Conservation (phyloP, 2,329 filamentous ascomycete species). For the Ceratocystis destructans region DNA sequence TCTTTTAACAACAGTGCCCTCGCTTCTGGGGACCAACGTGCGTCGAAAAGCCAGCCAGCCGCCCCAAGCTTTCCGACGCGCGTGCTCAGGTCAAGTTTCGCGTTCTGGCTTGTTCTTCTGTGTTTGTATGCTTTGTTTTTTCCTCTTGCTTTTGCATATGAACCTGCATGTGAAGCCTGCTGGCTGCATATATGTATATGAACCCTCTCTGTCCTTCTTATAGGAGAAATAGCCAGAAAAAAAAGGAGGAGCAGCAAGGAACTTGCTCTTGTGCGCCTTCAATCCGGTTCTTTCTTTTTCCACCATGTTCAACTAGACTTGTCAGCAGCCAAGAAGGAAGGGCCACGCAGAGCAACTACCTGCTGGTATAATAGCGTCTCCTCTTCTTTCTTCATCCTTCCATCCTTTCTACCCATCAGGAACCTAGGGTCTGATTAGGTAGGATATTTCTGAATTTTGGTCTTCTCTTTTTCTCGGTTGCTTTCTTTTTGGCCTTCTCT, state of each 20-base stretch:
- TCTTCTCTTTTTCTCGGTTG: not conserved
- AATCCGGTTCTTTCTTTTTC: slow-evolving; percentile 5
- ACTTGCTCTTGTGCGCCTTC: not conserved
- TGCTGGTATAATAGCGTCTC: not conserved
- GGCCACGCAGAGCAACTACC: not conserved
- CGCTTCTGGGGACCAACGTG: not conserved
- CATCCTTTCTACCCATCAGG: not conserved
- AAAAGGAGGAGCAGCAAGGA: not conserved
- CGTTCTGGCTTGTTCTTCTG: not conserved
- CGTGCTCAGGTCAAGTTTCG: not conserved
- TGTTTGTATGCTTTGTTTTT: not conserved
- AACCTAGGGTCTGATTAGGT: slow-evolving; percentile 1
- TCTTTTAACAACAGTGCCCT: not conserved
- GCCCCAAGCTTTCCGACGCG: not conserved
- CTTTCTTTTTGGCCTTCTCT: not conserved
- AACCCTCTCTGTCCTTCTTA: not conserved
- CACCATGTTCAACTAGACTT: slow-evolving; percentile 2
- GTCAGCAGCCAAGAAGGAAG: not conserved
- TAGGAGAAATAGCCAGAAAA: not conserved
- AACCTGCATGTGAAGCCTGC: not conserved
- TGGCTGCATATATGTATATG: not conserved
- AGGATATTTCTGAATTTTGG: not conserved
- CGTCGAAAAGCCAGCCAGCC: not conserved
- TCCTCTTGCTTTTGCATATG: not conserved
- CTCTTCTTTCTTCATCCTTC: slow-evolving; percentile 6